Evolutionary conservation across 768 basidiomycete genomes (phyloP).

Genomic region (Boletus rufocinnamomeus): DNA sequence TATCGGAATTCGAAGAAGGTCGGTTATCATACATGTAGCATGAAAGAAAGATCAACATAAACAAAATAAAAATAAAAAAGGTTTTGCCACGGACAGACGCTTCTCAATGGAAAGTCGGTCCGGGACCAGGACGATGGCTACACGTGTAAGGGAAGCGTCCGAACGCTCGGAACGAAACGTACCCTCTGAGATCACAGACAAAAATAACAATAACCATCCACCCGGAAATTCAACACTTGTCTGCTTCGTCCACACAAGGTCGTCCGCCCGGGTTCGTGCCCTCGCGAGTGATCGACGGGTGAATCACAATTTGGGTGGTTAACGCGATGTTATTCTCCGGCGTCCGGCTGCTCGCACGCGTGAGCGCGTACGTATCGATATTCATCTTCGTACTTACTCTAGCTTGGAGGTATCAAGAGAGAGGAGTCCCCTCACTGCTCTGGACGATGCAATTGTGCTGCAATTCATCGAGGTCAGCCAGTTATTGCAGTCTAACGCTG

Average conservation of each 20-base stretch:
- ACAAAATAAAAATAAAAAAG: background rate
- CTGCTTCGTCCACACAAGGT: background rate
- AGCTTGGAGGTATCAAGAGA: background rate
- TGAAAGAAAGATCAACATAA: background rate
- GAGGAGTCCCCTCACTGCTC: slow-evolving; percentile 15
- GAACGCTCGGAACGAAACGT: background rate
- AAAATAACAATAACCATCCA: background rate
- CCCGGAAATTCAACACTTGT: background rate
- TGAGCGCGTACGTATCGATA: background rate
- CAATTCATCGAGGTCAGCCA: background rate
- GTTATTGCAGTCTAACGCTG: background rate
- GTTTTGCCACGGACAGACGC: background rate
- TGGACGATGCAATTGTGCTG: slow-evolving; percentile 14
- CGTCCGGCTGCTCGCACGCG: background rate
- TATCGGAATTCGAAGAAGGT: background rate
- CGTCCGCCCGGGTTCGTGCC: too few relatives aligned
- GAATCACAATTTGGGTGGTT: slow-evolving; percentile 15
- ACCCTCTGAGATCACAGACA: background rate
- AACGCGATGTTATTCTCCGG: background rate
- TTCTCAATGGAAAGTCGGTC: background rate
- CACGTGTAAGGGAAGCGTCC: background rate
- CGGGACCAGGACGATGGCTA: background rate
- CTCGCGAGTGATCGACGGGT: background rate
- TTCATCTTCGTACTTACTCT: slow-evolving; percentile 3
- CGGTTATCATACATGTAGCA: background rate